Base-by-base conservation (phyloP, 345 rosid genomes). In the Brassica nigra region DNA sequence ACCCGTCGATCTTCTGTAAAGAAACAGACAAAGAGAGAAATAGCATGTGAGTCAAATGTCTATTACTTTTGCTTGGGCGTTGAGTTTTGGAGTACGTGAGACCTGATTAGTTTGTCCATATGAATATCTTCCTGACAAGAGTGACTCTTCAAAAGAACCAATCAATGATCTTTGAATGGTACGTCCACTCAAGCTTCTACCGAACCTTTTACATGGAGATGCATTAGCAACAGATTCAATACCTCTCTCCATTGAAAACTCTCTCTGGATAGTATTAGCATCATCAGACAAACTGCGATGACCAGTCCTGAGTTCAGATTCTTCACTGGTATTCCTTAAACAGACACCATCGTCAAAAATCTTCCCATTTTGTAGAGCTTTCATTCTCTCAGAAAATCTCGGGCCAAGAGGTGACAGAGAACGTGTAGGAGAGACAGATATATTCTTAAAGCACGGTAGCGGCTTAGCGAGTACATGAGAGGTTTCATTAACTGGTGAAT, bases 121-220 rank as follows among this genome's bases (percentile, higher is more conserved):
- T 29, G 86, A 81, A 34, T 88, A 84, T 75, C 96, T 85, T 64
- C 98, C 98, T 67, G 98, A 91, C 66, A 94, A 80, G 55, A 94
- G 75, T 9, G 98, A 94, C 79, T 94, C 98, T 85, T 94, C 98
- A 76, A 94, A 94, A 20, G 98, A 94, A 87, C 98, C 98, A 76
- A 94, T 88, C 87, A 94, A 83, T 68, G 98, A 88, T 83, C 96
- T 87, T 76, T 89, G 85, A 54, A 90, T 84, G 39, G 91, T 81
- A 63, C 85, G 88, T 69, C 94, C 91, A 80, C 93, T 87, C 84
- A 89, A 85, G 82, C 94, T 87, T 78, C 91, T 90, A 49, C 78
- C 14, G 11, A 79, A 84, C 76, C 86, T 86, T 61, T 66, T 76
- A 54, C 90, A 78, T 36, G 86, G 86, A 59, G 89, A 80, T 64